phyloP scores from a whole-genome alignment of 805 yeast species.

The Kluyveromyces dobzhanskii region DNA sequence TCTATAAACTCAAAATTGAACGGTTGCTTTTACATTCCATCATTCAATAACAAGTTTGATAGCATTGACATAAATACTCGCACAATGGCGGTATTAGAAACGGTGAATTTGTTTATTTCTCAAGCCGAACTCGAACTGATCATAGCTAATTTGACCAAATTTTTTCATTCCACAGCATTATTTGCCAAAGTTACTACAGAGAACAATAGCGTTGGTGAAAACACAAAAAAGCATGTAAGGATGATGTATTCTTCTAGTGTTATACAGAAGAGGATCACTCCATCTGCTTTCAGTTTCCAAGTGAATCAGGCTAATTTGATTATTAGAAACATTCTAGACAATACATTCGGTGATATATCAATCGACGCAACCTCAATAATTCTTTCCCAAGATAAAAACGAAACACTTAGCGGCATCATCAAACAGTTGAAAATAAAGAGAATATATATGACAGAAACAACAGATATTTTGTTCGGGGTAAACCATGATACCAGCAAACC shows the following conservation, averaged over 20 bases:
- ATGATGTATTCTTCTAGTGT: constrained; percentile 20
- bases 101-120: neutral
- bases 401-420: constrained; percentile 10
- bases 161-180: no score
- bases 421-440: constrained; percentile 11
- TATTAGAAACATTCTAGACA: constrained; percentile 2
- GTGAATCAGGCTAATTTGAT: constrained; percentile 10
- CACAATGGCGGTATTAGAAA: neutral
- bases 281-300: constrained; percentile 12
- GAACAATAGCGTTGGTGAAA: neutral
- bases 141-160: no score
- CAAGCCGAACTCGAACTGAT: constrained; percentile 1
- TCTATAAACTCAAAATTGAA: neutral
- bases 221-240: constrained; percentile 19
- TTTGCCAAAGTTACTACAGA: neutral
- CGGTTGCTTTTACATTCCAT: neutral
- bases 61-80: neutral
- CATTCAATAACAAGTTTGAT: neutral
- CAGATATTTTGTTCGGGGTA: constrained; percentile 24
- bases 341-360: neutral
- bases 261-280: constrained; percentile 13
- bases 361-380: neutral
- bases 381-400: neutral
- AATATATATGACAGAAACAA: constrained; percentile 9
- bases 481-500: constrained; percentile 23